Evolutionary conservation across 2,329 filamentous ascomycete species (phyloP).

Genomic region (Colletotrichum sp.): DNA sequence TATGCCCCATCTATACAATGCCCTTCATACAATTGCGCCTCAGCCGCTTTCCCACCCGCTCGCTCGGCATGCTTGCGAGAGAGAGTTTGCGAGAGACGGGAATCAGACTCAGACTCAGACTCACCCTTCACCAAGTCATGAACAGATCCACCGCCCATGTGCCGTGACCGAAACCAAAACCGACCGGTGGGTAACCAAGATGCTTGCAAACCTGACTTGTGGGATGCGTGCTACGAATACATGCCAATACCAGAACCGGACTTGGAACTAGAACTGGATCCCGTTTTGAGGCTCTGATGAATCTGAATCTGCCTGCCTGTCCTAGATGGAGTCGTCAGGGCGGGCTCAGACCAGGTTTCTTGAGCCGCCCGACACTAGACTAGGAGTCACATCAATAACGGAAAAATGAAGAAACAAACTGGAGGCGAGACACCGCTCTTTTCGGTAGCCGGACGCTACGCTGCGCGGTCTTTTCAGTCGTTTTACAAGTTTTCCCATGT

Average conservation of each 20-base stretch:
- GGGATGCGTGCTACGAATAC: not conserved
- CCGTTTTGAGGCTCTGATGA: not conserved
- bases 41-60: not conserved
- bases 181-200: conserved; percentile 6
- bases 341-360: not conserved
- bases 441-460: conserved; percentile 1
- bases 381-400: not conserved
- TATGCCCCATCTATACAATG: not conserved
- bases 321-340: not conserved
- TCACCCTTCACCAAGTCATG: conserved; percentile 10
- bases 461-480: not conserved
- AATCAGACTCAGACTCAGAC: not conserved
- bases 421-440: conserved; percentile 14
- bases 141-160: conserved; percentile 18
- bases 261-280: not conserved
- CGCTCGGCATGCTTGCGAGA: not conserved
- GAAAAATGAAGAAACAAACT: conserved; percentile 12
- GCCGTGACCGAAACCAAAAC: conserved; percentile 20
- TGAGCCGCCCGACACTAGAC: not conserved
- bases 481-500: not conserved
- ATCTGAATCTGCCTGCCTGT: not conserved
- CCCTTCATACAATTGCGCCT: not conserved
- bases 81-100: not conserved
- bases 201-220: conserved; percentile 4
- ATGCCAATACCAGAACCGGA: not conserved